Evolutionary conservation across 305 asterid species (phyloP), one percentile per base, ranked within the genome.

Genomic region (Fraxinus baroniana): DNA sequence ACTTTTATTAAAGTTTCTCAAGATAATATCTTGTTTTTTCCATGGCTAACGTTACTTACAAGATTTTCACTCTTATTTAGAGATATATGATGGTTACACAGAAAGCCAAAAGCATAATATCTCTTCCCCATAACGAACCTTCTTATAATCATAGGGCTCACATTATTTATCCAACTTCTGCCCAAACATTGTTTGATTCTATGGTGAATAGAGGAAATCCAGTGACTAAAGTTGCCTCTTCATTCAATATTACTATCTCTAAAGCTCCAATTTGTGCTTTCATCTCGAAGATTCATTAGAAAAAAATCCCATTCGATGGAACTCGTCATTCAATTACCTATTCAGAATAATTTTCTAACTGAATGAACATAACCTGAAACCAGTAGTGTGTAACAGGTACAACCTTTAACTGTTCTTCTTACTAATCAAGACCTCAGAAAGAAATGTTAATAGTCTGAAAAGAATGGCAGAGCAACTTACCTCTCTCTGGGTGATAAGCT

Each of bases 401-500:
- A 68, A 66, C 46, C 28, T 28, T 20, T 30, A 30, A 82, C 57
- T 46, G 80, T 13, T 10, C 74, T 10, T 68, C n/a, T 66, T 24
- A 17, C 71, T 33, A 3, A 71, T 52, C 52, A 76, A 44, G 64
- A 35, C 37, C 71, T 13, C 41, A 24, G 62, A 37, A 37, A 26
- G 17, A 36, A 76, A 24, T 2, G 5, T 6, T 18, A 10, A 44
- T 35, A 18, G 22, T 24, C 75, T 71, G 55, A 10, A 44, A 71
- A 49, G 22, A 70, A 28, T 75, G 28, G 2, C 72, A 4, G 6
- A 37, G 33, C 12, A 62, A 46, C 32, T 39, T 86, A 92, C 99
- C 95, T 95, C 99, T 92, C 99, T 90, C 90, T 95, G 99, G 80
- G 99, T 95, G 90, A 95, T 91, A 37, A 95, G 97, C 92, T 95